Evolutionary conservation across 805 yeast species (phyloP), one percentile per base, ranked within the genome.

Genomic region (Yarrowia sp.): DNA sequence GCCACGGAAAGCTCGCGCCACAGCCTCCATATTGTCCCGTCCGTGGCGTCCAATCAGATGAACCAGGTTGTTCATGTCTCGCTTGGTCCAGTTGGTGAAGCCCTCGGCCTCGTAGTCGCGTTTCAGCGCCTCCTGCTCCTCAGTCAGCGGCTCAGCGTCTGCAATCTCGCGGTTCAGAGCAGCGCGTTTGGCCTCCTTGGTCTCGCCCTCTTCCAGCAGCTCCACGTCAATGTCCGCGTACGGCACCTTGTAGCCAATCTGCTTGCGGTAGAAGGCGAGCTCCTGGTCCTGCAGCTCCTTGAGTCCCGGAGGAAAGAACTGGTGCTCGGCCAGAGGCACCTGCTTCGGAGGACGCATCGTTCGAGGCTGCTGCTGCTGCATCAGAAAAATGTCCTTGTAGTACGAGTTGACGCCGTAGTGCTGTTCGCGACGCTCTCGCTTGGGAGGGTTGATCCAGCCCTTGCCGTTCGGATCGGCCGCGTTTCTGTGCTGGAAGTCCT

Each of bases 331-430:
- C 38, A 90, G 78, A 63, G 84, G 85, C 64, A 88, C 77, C 68
- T 90, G 94, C 70, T 87, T 90, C 35, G 98, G 97, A 44, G 96
- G 89, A 65, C 81, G 46, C 47, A 55, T 83, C 16, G 96, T 61
- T 10, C 41, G 79, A 77, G 61, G 77, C 71, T 33, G 78, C 68
- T 0, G 84, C 70, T 67, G 82, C 66, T 85, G 62, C 49, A 27
- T 84, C 67, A 44, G 35, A 10, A 92, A 76, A 9, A 87, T 91
- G 70, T 85, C 93, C 72, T 87, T 86, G 73, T 88, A 88, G 73
- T 92, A 92, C 74, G 85, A 85, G 72, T 93, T 97, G 66, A 93
- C 86, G 1, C 90, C 85, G 73, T 92, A 92, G 69, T 90, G 90
- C 68, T 55, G 61, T 85, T 74, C 78, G 61, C 73, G 73, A 6